Conservation (phyloP, 2,329 filamentous ascomycete species). For the Dryadomyces quercus-mongolicae region DNA sequence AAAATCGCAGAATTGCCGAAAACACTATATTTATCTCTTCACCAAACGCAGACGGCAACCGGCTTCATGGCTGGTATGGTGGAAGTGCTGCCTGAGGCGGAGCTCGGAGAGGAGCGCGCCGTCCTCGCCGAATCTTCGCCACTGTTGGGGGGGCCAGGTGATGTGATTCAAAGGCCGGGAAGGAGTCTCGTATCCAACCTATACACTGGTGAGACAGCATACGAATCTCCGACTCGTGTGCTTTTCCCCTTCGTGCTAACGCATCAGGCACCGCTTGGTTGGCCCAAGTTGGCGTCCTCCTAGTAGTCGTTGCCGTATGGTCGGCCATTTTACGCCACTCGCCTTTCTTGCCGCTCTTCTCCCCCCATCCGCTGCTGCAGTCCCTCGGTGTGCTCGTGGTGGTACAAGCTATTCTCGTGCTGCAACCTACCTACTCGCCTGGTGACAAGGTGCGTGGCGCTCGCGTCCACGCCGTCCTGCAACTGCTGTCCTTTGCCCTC, state of each 20-base stretch:
- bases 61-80: no score
- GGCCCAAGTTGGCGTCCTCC: slow-evolving; percentile 65
- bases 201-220: slow-evolving; percentile 45
- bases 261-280: slow-evolving; percentile 60
- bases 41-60: background rate
- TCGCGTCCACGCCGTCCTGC: slow-evolving; percentile 56
- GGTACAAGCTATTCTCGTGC: slow-evolving; percentile 66
- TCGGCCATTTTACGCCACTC: slow-evolving; percentile 55
- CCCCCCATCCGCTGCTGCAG: slow-evolving; percentile 68
- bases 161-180: slow-evolving; percentile 57
- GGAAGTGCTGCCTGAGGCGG: background rate
- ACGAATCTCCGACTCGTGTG: slow-evolving; percentile 14
- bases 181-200: slow-evolving; percentile 59
- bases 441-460: slow-evolving; percentile 56
- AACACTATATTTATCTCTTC: background rate
- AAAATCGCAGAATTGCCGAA: no score
- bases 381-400: slow-evolving; percentile 59
- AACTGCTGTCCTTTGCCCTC: slow-evolving; percentile 48
- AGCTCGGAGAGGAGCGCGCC: background rate
- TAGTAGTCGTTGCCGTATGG: slow-evolving; percentile 70
- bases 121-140: slow-evolving; percentile 47
- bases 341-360: slow-evolving; percentile 62
- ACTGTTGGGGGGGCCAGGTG: slow-evolving; percentile 57
- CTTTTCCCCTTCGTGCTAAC: background rate
- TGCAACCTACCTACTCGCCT: slow-evolving; percentile 76